Base-by-base conservation (phyloP, 2,329 filamentous ascomycete genomes). In the Periglandula ipomoeae region DNA sequence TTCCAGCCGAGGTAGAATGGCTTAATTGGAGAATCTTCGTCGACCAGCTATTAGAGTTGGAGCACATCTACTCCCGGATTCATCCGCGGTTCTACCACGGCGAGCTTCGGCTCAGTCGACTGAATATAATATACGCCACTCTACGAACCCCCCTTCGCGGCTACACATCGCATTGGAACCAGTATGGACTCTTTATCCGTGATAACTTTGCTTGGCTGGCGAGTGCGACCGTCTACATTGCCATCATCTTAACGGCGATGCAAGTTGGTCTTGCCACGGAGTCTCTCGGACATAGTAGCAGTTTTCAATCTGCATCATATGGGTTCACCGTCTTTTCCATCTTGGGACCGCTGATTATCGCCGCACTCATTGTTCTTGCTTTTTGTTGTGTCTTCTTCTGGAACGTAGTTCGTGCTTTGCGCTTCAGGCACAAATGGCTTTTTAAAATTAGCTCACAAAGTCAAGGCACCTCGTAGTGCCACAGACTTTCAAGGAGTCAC, bases 241-340 rank as follows among this genome's bases (percentile, higher is more conserved):
- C 65, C 35, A 54, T 77, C 13, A 61, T 74, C 17, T 60, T 78
- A 26, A 69, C 69, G 2, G 73, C 73, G 0, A 72, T 77, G 69
- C 73, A 77, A 58, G 70, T 75, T 10, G 71, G 69, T 0, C 56
- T 75, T 9, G 62, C 64, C 2, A 71, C 66, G 2, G 40, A 41
- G n/a, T n/a, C n/a, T 22, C 61, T 74, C 1, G 42, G 41, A 0
- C 51, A 59, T 0, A 70, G 65, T 51, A n/a, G 50, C 0, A 48
- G 54, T 0, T 79, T 78, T 54, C 66, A 71, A 54, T 46, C 49
- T 8, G 71, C 66, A 1, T 68, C 68, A 1, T 73, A 72, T 50
- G 72, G 71, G 2, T 75, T 78, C 48, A 68, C 70, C 3, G 57
- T 75, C 4, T 75, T 77, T 48, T 63, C 70, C 0, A 72, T 76